Conservation (phyloP, 148 eudicot species). For the Beta vulgaris region DNA sequence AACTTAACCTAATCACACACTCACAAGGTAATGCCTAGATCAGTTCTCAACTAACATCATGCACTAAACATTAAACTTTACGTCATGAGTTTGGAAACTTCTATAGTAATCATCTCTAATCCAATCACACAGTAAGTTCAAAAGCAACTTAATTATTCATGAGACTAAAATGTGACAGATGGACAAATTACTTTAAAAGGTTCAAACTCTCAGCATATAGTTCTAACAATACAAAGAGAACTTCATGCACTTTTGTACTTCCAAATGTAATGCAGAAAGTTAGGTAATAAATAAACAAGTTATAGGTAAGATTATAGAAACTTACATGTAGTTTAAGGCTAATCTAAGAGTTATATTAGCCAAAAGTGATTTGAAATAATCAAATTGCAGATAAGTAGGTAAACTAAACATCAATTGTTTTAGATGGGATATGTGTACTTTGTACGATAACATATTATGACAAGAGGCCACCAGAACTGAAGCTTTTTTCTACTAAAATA, state of each 20-base stretch:
- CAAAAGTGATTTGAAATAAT: constrained; percentile 4
- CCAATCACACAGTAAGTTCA: neutral
- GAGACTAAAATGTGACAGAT: neutral
- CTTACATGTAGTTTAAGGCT: constrained; percentile 10
- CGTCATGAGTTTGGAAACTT: constrained; percentile 1
- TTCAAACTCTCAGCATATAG: neutral
- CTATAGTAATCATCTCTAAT: neutral
- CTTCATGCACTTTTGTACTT: constrained; percentile 4
- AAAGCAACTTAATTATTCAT: constrained; percentile 1
- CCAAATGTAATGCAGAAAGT: neutral
- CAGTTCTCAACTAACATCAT: constrained; percentile 13
- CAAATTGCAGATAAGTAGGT: constrained; percentile 12
- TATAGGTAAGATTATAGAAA: neutral
- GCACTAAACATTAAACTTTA: neutral
- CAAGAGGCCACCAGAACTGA: constrained; percentile 15
- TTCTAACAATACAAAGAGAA: neutral
- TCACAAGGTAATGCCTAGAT: constrained; percentile 3
- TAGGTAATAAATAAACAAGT: neutral
- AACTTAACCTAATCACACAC: constrained; percentile 18
- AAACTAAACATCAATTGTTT: constrained; percentile 13
- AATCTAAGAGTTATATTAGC: neutral
- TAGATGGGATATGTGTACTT: constrained; percentile 16
- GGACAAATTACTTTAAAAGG: neutral
- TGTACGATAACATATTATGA: constrained; percentile 12
- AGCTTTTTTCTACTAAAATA: constrained; percentile 9